phyloP scores from a whole-genome alignment of 1,139 yeast species.

The Ogataea hybrid region DNA sequence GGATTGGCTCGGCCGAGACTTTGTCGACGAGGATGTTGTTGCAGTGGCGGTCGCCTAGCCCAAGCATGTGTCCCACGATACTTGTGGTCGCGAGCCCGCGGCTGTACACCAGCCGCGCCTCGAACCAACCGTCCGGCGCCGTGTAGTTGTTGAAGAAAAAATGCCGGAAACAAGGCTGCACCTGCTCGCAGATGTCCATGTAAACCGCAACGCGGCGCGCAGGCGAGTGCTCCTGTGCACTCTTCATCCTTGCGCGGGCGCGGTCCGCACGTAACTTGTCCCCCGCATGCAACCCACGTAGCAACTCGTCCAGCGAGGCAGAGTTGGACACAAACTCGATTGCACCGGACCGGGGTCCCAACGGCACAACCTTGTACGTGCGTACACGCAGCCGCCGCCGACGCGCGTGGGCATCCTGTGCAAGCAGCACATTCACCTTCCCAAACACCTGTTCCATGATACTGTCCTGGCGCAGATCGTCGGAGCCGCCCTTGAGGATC shows the following conservation, averaged over 20 bases:
- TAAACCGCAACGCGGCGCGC: constrained; percentile 51
- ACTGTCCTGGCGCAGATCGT: constrained; percentile 92
- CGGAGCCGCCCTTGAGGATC: constrained; percentile 81
- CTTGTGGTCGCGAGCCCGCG: constrained; percentile 84
- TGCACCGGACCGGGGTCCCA: constrained; percentile 85
- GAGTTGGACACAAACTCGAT: constrained; percentile 89
- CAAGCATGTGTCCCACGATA: constrained; percentile 82
- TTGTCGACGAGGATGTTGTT: constrained; percentile 84
- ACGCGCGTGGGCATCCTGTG: constrained; percentile 54
- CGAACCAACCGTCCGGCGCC: constrained; percentile 72
- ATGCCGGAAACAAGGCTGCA: constrained; percentile 65
- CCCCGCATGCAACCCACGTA: constrained; percentile 54
- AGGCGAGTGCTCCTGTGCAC: constrained; percentile 46
- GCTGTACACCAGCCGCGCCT: constrained; percentile 61
- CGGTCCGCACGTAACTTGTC: constrained; percentile 49
- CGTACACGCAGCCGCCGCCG: constrained; percentile 59
- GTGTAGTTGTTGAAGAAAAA: constrained; percentile 72
- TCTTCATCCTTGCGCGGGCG: constrained; percentile 68
- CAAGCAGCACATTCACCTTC: constrained; percentile 74
- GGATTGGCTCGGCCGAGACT: constrained; percentile 87
- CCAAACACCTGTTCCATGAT: constrained; percentile 97
- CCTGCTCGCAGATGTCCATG: constrained; percentile 45
- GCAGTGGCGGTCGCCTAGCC: constrained; percentile 94
- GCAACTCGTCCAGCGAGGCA: constrained; percentile 63
- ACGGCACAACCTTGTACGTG: constrained; percentile 87